phyloP scores from a whole-genome alignment of 768 basidiomycete species.

The Cytidiella melzeri region DNA sequence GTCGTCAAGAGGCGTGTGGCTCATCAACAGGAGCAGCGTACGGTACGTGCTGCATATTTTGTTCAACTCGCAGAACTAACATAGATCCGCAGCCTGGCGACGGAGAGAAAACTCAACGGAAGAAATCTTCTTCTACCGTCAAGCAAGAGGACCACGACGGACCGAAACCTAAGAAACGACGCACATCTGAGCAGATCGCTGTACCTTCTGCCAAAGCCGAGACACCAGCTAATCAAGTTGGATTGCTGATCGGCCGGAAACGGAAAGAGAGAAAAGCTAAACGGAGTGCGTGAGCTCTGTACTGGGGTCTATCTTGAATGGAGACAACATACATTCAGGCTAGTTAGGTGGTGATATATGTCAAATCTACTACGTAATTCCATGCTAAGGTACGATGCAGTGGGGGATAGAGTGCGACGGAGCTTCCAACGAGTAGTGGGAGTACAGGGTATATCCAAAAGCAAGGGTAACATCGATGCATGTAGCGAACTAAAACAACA shows the following conservation, averaged over 20 bases:
- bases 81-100: neutral
- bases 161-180: constrained; percentile 32
- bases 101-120: constrained; percentile 11
- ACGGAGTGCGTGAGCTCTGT: constrained; percentile 7
- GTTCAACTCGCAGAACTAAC: neutral
- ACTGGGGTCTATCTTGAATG: too few relatives aligned
- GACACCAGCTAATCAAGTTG: constrained; percentile 41
- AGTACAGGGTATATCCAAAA: neutral
- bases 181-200: constrained; percentile 20
- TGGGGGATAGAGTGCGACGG: neutral
- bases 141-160: constrained; percentile 24
- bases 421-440: neutral
- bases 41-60: constrained; percentile 11
- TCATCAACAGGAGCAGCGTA: constrained; percentile 36
- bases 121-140: constrained; percentile 11
- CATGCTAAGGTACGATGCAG: neutral
- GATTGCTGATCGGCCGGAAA: constrained; percentile 76
- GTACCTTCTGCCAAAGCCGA: constrained; percentile 11
- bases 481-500: neutral
- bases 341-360: neutral
- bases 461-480: neutral
- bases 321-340: neutral
- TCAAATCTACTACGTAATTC: neutral
- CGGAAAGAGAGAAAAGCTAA: constrained; percentile 56
- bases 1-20: constrained; percentile 74